Base-by-base conservation (phyloP, 768 basidiomycete species). In the Mycena venus region DNA sequence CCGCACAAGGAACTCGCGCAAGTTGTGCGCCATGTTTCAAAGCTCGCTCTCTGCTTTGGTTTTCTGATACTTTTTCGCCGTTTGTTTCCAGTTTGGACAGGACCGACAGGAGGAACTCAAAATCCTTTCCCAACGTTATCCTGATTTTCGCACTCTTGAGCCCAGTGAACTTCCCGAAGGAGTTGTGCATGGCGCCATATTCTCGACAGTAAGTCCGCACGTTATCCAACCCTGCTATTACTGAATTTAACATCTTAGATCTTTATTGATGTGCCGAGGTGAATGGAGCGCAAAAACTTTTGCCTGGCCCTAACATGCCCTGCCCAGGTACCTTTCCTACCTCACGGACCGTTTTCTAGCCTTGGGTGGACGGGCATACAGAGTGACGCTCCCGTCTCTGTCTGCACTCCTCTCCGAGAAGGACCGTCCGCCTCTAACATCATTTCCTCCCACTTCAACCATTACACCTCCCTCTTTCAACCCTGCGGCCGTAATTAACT, bases 401-500 rank as follows among this genome's bases (percentile, higher is more conserved):
- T 74, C 73, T 12, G 47, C 64, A 3, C 61, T 77, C 8, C 29
- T 77, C 11, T 71, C 73, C 11, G 58, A 62, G 40, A 44, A 65
- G 19, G 58, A 75, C 31, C 66, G 70, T n/a, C 74, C 74, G 6
- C 17, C 40, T 21, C 21, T 75, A 25, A 53, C 11, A 25, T 27
- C 70, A 29, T 56, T 75, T 29, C 55, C 70, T 10, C 42, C 44
- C n/a, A 25, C 58, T 29, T 61, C 68, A 11, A 34, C 44, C 32
- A 49, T 47, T 27, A 11, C 29, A 1, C 38, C 47, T 6, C 74
- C 74, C 11, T 44, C 70, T 4, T 32, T 68, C 12, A n/a, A 53
- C 9, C 74, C 74, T 27, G 70, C 55, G 2, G 75, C 75, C 7
- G 14, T 77, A 15, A 59, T 77, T n/a, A 74, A 73, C 42, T 77